Evolutionary conservation across 75 land plant genomes (phyloP), one percentile per base, ranked within the genome.

Genomic region (Pinus albicaulis): DNA sequence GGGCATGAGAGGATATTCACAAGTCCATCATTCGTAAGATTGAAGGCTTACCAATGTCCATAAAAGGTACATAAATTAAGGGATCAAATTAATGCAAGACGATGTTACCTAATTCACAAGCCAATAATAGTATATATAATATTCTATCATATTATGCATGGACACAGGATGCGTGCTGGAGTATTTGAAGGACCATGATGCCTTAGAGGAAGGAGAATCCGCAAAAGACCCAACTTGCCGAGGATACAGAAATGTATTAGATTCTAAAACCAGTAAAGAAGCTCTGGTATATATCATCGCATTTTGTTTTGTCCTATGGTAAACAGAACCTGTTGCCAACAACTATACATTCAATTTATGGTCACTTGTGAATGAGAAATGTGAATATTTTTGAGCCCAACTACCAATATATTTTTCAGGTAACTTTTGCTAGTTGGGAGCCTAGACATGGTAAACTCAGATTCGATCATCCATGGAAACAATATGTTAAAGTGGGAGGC

Each of bases 401-500:
- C 11, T 48, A 10, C 28, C 13, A 11, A 12, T 5, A 0, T 1
- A 78, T 26, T 62, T 23, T 70, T 24, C 74, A 92, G 94, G 94
- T 88, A 2, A 87, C 87, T 36, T 87, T 85, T 76, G 95, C 95
- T 36, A 84, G 64, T 56, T 92, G 92, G 92, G 95, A 92, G 61
- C 95, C 92, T 26, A 83, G 86, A 86, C 92, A 90, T 79, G 92
- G 94, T 3, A 80, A 78, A 60, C 86, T 87, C 76, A 87, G 87
- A 3, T 72, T 82, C 59, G 66, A 11, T 14, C 78, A 90, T 65
- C 95, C 92, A 7, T 93, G 95, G 92, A 69, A 81, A 15, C 81
- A 85, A 57, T 93, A 89, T 71, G 55, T 87, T 5, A 53, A 87
- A 44, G 83, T 91, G 34, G 91, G 89, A 12, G 87, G 84, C 52